phyloP scores from a whole-genome alignment of 2,329 filamentous ascomycete genomes.

The Thielaviopsis punctulata region DNA sequence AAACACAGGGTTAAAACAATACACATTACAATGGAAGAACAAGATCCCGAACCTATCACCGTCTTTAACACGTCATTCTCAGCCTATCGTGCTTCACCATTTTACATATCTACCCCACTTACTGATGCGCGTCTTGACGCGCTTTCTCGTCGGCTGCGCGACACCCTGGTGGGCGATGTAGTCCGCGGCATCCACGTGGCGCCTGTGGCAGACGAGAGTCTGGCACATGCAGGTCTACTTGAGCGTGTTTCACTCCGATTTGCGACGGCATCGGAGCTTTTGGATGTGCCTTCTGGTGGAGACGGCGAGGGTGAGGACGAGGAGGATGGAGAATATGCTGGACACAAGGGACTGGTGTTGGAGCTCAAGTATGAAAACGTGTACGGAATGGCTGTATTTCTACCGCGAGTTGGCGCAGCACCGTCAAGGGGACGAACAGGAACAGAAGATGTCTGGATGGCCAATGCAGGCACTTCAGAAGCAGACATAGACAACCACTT shows the following conservation, averaged over 20 bases:
- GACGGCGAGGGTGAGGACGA: constrained; percentile 5
- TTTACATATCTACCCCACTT: constrained; percentile 23
- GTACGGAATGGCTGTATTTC: constrained; percentile 31
- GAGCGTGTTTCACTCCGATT: constrained; percentile 31
- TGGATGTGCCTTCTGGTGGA: neutral
- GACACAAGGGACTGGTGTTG: constrained; percentile 23
- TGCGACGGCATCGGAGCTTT: constrained; percentile 18
- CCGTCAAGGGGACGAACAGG: neutral
- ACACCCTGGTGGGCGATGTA: constrained; percentile 38
- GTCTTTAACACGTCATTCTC: constrained; percentile 45
- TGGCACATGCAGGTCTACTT: constrained; percentile 26
- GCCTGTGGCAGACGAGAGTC: constrained; percentile 23
- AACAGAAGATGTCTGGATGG: neutral
- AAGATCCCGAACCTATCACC: constrained; percentile 18
- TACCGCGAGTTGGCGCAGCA: constrained; percentile 20
- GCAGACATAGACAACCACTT: constrained; percentile 20
- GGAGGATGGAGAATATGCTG: neutral
- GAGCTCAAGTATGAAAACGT: constrained; percentile 36
- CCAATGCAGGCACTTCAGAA: neutral
- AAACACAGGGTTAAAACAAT: neutral
- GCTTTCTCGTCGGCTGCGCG: constrained; percentile 32
- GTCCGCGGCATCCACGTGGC: constrained; percentile 40
- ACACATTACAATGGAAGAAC: constrained; percentile 13
- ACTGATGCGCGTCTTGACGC: constrained; percentile 22
- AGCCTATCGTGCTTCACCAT: constrained; percentile 35